Evolutionary conservation across 1,284 basidiomycete species (phyloP).

Genomic region (Moniliella sp.): DNA sequence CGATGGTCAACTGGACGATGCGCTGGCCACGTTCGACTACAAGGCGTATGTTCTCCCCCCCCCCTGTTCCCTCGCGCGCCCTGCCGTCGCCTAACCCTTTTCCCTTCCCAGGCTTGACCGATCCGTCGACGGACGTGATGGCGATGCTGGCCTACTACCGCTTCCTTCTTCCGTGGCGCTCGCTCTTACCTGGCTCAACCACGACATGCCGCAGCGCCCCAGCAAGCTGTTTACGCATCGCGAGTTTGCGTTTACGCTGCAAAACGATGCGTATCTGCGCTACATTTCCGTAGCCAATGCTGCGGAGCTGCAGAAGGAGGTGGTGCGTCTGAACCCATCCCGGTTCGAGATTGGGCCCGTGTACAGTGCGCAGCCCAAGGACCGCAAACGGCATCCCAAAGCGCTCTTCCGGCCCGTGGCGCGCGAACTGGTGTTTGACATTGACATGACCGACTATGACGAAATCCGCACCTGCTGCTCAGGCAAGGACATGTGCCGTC

Average conservation of each 20-base stretch:
- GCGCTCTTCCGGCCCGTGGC: slow-evolving; percentile 54
- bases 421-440: slow-evolving; percentile 94
- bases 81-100: too few relatives aligned
- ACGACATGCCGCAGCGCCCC: slow-evolving; percentile 48
- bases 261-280: slow-evolving; percentile 68
- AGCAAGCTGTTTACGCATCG: slow-evolving; percentile 41
- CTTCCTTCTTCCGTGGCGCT: slow-evolving; percentile 78
- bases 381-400: slow-evolving; percentile 63
- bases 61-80: too few relatives aligned
- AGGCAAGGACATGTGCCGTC: slow-evolving; percentile 68
- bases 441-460: slow-evolving; percentile 99
- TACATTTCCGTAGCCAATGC: slow-evolving; percentile 71
- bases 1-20: too few relatives aligned
- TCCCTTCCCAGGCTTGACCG: too few relatives aligned
- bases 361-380: slow-evolving; percentile 67
- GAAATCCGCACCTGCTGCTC: slow-evolving; percentile 81
- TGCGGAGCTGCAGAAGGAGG: slow-evolving; percentile 76
- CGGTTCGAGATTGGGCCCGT: slow-evolving; percentile 93
- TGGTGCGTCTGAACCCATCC: slow-evolving; percentile 26
- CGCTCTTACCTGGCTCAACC: slow-evolving; percentile 87
- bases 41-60: too few relatives aligned
- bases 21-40: too few relatives aligned
- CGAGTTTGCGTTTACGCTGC: slow-evolving; percentile 89
- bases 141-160: slow-evolving; percentile 75
- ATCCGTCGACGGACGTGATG: slow-evolving; percentile 41